A percentile compares a stretch with the other conserved stretches of the same genome.
Conservation (phyloP, 1,284 basidiomycete species). For the Nidula niveotomentosa region DNA sequence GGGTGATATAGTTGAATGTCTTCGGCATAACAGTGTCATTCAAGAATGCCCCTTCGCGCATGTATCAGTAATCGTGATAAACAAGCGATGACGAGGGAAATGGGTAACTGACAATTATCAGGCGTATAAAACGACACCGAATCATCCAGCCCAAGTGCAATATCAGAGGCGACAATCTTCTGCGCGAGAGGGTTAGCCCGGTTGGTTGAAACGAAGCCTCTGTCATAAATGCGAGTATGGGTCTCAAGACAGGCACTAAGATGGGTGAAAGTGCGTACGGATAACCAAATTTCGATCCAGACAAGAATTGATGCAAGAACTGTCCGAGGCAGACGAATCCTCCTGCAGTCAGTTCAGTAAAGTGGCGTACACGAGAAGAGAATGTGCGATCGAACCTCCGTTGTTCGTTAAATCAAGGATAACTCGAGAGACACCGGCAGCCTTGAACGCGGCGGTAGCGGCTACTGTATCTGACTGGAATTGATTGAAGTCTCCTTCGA, state of each 20-base stretch:
- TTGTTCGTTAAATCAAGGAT: constrained; percentile 65
- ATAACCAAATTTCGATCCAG: constrained; percentile 48
- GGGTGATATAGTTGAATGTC: constrained; percentile 49
- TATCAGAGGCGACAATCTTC: constrained; percentile 53
- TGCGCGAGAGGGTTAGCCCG: constrained; percentile 57
- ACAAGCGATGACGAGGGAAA: neutral
- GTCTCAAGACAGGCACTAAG: neutral
- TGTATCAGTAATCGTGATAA: neutral
- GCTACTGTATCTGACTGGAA: constrained; percentile 56
- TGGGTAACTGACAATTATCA: constrained; percentile 43
- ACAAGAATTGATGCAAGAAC: constrained; percentile 58
- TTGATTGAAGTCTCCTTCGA: constrained; percentile 45
- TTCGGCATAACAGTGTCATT: constrained; percentile 48
- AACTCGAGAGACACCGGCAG: constrained; percentile 46
- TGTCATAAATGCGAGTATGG: constrained; percentile 12
- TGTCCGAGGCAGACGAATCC: constrained; percentile 62
- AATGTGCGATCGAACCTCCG: constrained; percentile 38
- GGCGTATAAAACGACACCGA: constrained; percentile 42
- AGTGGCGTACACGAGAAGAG: neutral
- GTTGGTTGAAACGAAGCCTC: constrained; percentile 52
- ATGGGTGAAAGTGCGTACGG: constrained; percentile 34
- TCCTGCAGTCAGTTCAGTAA: constrained; percentile 27
- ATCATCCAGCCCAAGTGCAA: constrained; percentile 39
- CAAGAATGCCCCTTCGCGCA: constrained; percentile 45
- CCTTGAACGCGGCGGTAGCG: constrained; percentile 45